These are phyloP conservation scores for Phytophthora kernoviae DNA, from an alignment of 352 stramenopile species.

Conservation along the genomic window DNA sequence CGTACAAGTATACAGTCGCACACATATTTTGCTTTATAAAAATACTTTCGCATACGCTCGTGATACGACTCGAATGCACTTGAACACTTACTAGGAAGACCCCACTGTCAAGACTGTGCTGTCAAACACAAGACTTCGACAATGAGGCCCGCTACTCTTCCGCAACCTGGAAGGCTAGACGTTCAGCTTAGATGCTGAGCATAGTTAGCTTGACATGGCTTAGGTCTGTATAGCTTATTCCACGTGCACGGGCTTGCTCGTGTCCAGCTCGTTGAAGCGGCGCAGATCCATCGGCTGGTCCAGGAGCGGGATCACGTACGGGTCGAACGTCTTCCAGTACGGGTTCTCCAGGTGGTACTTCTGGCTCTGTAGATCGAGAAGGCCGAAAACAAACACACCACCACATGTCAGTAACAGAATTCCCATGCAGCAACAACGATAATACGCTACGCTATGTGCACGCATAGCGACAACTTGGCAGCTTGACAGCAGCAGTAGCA, in stretches of 20 bases:
- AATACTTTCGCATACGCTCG: neutral
- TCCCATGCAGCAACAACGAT: too few relatives aligned
- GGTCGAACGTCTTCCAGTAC: slow-evolving; percentile 37
- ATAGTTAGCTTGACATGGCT: too few relatives aligned
- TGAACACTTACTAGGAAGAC: neutral
- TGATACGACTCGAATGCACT: neutral
- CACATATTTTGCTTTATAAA: too few relatives aligned
- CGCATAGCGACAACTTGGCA: too few relatives aligned
- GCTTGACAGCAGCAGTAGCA: too few relatives aligned
- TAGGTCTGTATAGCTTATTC: slow-evolving; percentile 6
- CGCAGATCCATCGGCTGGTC: slow-evolving; percentile 31
- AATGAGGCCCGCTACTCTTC: neutral
- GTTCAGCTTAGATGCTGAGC: too few relatives aligned
- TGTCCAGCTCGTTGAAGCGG: slow-evolving; percentile 13
- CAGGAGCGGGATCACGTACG: slow-evolving; percentile 33
- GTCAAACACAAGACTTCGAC: neutral
- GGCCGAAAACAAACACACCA: too few relatives aligned
- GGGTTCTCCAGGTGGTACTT: slow-evolving; percentile 38
- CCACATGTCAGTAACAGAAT: too few relatives aligned
- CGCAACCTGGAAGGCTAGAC: too few relatives aligned
- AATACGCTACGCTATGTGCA: too few relatives aligned
- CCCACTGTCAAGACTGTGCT: too few relatives aligned
- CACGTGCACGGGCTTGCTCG: slow-evolving; percentile 19
- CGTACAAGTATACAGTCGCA: too few relatives aligned
- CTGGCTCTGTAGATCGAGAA: slow-evolving; percentile 13